A percentile compares a stretch with the other conserved stretches of the same genome.
Evolutionary conservation across 495 filamentous ascomycete species (phyloP).

Genomic region (Hyaloscypha bicolor): DNA sequence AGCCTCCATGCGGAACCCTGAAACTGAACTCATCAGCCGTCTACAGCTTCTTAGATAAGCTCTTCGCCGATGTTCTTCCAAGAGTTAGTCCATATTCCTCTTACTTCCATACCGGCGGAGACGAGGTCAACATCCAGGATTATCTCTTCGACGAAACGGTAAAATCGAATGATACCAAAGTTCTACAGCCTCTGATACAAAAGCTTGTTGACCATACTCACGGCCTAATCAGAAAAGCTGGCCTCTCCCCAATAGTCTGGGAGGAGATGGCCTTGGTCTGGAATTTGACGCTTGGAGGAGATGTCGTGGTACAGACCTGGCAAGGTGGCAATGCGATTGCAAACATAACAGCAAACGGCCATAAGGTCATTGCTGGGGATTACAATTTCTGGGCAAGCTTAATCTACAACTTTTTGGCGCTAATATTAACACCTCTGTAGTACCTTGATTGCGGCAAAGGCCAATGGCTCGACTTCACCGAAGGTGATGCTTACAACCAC

Average conservation of each 20-base stretch:
- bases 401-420: neutral
- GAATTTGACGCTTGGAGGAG: slow-evolving; percentile 68
- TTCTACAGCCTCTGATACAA: slow-evolving; percentile 72
- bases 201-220: slow-evolving; percentile 69
- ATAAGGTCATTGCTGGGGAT: slow-evolving; percentile 70
- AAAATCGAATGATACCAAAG: slow-evolving; percentile 55
- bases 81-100: slow-evolving; percentile 63
- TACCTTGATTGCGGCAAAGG: slow-evolving; percentile 83
- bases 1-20: slow-evolving; percentile 76
- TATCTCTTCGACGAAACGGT: slow-evolving; percentile 74
- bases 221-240: slow-evolving; percentile 53
- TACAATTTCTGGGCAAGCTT: slow-evolving; percentile 70
- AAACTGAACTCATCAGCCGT: slow-evolving; percentile 72
- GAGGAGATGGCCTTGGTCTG: slow-evolving; percentile 79
- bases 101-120: slow-evolving; percentile 83
- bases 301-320: slow-evolving; percentile 75
- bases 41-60: slow-evolving; percentile 64
- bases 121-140: slow-evolving; percentile 76
- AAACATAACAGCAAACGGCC: slow-evolving; percentile 56
- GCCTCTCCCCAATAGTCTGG: slow-evolving; percentile 74
- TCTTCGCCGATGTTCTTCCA: slow-evolving; percentile 74
- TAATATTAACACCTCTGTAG: slow-evolving; percentile 37
- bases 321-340: slow-evolving; percentile 57
- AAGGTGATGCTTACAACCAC: slow-evolving; percentile 42
- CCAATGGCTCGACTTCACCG: slow-evolving; percentile 70